These are phyloP conservation scores for Stylonectria norvegica DNA, from an alignment of 2,329 filamentous ascomycete species.

Conservation along the genomic window DNA sequence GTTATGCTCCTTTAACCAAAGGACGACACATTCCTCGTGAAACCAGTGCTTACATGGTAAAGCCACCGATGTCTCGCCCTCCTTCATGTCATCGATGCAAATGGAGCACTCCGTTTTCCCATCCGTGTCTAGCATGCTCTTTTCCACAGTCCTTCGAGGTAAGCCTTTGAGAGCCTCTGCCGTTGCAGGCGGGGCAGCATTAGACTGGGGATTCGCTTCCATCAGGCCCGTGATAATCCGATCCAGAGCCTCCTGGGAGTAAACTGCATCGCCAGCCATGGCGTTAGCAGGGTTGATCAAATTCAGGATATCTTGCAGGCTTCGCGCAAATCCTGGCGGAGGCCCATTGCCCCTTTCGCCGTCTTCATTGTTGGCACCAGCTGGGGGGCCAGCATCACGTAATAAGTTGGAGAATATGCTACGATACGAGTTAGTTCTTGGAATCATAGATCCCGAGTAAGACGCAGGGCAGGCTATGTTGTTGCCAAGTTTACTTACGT, in stretches of 20 bases:
- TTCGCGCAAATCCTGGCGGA: slow-evolving; percentile 27
- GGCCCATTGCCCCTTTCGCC: slow-evolving; percentile 15
- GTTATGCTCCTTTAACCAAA: slow-evolving; percentile 87
- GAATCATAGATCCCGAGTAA: slow-evolving; percentile 17
- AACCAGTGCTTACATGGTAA: slow-evolving; percentile 94
- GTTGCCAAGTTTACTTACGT: slow-evolving; percentile 41
- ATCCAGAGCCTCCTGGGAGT: slow-evolving; percentile 86
- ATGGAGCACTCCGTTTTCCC: slow-evolving; percentile 85
- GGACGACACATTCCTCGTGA: slow-evolving; percentile 74
- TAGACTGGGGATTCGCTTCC: slow-evolving; percentile 74
- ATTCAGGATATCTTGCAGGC: slow-evolving; percentile 52
- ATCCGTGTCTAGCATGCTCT: slow-evolving; percentile 63
- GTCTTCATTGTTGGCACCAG: slow-evolving; percentile 21
- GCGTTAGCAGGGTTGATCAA: slow-evolving; percentile 52
- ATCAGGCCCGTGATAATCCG: slow-evolving; percentile 83
- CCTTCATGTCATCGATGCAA: slow-evolving; percentile 80
- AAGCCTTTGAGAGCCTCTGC: slow-evolving; percentile 70
- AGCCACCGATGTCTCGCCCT: slow-evolving; percentile 70
- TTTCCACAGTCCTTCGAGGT: slow-evolving; percentile 66
- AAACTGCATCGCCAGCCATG: slow-evolving; percentile 75
- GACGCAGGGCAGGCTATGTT: slow-evolving; percentile 17
- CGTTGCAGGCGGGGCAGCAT: slow-evolving; percentile 78
- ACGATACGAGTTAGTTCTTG: slow-evolving; percentile 31
- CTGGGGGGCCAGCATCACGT: slow-evolving; percentile 36
- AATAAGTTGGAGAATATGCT: slow-evolving; percentile 49